These are phyloP conservation scores for Boletellus ananas DNA, from an alignment of 768 basidiomycete species.

Conservation along the genomic window DNA sequence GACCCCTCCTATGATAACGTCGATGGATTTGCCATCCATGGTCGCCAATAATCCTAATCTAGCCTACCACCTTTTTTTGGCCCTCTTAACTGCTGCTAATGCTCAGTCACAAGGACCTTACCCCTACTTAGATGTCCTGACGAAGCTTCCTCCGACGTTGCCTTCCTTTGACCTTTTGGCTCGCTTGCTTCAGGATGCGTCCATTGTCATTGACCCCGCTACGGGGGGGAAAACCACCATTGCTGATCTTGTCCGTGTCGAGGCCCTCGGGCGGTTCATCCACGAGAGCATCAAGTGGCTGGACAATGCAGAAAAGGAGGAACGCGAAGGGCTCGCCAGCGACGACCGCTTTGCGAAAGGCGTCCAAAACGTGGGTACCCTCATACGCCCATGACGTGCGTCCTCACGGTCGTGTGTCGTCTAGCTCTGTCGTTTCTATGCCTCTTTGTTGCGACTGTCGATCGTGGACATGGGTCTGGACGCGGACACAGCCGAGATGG, in stretches of 20 bases:
- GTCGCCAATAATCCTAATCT: slow-evolving; percentile 66
- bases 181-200: slow-evolving; percentile 60
- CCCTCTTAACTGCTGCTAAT: slow-evolving; percentile 45
- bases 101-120: slow-evolving; percentile 31
- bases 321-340: slow-evolving; percentile 61
- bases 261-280: slow-evolving; percentile 68
- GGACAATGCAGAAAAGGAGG: slow-evolving; percentile 65
- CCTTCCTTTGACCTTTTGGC: slow-evolving; percentile 73
- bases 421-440: slow-evolving; percentile 75
- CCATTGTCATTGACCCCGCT: slow-evolving; percentile 38
- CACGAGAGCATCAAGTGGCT: slow-evolving; percentile 68
- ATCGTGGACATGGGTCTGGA: slow-evolving; percentile 65
- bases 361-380: slow-evolving; percentile 58
- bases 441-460: slow-evolving; percentile 60
- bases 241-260: slow-evolving; percentile 59
- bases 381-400: not conserved
- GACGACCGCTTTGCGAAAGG: slow-evolving; percentile 74
- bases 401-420: slow-evolving; percentile 1
- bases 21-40: slow-evolving; percentile 63
- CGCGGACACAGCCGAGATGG: slow-evolving; percentile 72
- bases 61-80: slow-evolving; percentile 62
- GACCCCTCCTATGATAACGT: slow-evolving; percentile 53
- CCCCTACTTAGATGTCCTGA: slow-evolving; percentile 60
- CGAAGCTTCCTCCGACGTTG: slow-evolving; percentile 65
- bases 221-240: slow-evolving; percentile 53